Conservation (phyloP, 495 filamentous ascomycete genomes). For the Beverwykella pulmonaria region DNA sequence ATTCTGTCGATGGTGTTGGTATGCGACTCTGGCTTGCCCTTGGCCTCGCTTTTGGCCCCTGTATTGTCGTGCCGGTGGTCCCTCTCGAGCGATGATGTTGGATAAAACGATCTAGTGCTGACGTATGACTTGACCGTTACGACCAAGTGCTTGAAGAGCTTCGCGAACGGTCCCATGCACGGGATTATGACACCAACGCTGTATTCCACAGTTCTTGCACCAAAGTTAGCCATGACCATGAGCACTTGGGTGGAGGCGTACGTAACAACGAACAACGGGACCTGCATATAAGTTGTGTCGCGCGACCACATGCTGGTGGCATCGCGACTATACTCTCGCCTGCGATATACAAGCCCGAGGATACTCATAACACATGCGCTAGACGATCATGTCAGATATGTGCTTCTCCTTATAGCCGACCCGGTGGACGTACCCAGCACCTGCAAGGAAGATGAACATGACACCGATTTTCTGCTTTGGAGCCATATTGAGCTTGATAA, state of each 20-base stretch:
- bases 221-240: neutral
- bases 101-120: too few species aligned
- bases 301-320: neutral
- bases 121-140: too few species aligned
- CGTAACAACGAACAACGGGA: neutral
- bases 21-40: too few species aligned
- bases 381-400: neutral
- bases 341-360: neutral
- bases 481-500: neutral
- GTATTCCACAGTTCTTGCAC: constrained; percentile 3
- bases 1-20: too few species aligned
- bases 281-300: neutral
- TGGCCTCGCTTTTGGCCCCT: too few species aligned
- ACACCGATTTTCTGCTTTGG: constrained; percentile 2
- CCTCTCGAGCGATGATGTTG: too few species aligned
- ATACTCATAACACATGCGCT: neutral
- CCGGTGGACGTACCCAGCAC: neutral
- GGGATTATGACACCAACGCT: constrained; percentile 5
- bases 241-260: neutral
- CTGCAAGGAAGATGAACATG: constrained; percentile 5
- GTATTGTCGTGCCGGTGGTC: too few species aligned
- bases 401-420: neutral
- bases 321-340: too few species aligned
- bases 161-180: constrained; percentile 1
- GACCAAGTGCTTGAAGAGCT: neutral